phyloP scores from a whole-genome alignment of 805 yeast species.

The Wickerhamomyces chambardii region DNA sequence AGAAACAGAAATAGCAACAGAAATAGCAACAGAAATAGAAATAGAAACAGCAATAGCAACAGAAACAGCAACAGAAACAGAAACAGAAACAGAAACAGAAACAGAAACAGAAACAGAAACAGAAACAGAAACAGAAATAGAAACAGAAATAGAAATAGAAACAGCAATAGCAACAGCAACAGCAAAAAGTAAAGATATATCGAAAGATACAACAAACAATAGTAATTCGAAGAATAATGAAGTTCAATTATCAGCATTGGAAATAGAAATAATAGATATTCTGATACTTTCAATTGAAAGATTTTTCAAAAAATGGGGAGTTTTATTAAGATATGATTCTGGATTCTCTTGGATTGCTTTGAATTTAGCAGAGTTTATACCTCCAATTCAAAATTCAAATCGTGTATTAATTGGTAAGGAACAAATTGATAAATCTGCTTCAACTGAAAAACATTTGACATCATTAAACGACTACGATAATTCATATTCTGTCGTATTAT shows the following conservation, averaged over 20 bases:
- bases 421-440: slow-evolving; percentile 7
- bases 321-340: slow-evolving; percentile 64
- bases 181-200: too few relatives aligned
- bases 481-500: too few relatives aligned
- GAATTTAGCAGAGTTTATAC: slow-evolving; percentile 84
- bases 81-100: too few relatives aligned
- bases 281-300: slow-evolving; percentile 52
- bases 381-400: slow-evolving; percentile 28
- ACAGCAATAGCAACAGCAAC: too few relatives aligned
- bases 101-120: too few relatives aligned
- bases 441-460: slow-evolving; percentile 12
- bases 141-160: too few relatives aligned
- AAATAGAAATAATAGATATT: slow-evolving; percentile 41
- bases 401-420: slow-evolving; percentile 17
- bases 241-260: slow-evolving; percentile 22
- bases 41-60: too few relatives aligned
- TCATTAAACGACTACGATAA: slow-evolving; percentile 3
- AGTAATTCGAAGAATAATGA: slow-evolving; percentile 5
- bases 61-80: too few relatives aligned
- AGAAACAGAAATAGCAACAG: too few relatives aligned
- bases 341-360: slow-evolving; percentile 86
- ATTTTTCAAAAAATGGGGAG: slow-evolving; percentile 75
- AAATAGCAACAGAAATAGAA: too few relatives aligned
- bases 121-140: too few relatives aligned
- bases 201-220: too few relatives aligned